phyloP scores from a whole-genome alignment of 495 filamentous ascomycete species.

The Letharia lupina region DNA sequence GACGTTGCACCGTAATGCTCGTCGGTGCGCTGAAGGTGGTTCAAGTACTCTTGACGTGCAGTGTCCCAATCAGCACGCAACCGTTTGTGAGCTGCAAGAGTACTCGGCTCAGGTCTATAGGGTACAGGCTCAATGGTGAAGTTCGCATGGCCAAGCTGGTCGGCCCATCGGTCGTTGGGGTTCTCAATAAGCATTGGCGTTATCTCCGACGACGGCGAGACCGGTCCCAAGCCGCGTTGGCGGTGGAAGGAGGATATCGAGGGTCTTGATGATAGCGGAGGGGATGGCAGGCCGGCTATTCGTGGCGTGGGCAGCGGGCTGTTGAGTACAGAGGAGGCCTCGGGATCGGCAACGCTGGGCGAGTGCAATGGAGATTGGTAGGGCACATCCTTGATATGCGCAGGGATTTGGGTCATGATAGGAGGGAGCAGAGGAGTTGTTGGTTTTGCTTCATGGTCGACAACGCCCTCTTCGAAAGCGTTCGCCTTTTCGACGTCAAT shows the following conservation, averaged over 20 bases:
- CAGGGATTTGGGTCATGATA: constrained; percentile 51
- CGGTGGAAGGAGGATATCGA: constrained; percentile 67
- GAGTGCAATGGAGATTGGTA: constrained; percentile 76
- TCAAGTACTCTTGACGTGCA: constrained; percentile 71
- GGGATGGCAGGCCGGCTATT: constrained; percentile 51
- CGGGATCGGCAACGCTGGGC: constrained; percentile 49
- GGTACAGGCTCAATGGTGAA: constrained; percentile 81
- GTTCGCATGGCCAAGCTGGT: constrained; percentile 81
- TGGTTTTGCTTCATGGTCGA: constrained; percentile 43
- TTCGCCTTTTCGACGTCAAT: constrained; percentile 55
- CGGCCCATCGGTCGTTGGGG: constrained; percentile 71
- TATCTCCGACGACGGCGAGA: constrained; percentile 49
- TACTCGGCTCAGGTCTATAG: constrained; percentile 55
- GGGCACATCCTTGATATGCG: constrained; percentile 33
- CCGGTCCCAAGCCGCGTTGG: constrained; percentile 37
- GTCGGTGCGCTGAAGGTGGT: constrained; percentile 72
- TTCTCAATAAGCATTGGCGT: constrained; percentile 47
- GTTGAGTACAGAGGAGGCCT: constrained; percentile 31
- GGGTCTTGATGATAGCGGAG: constrained; percentile 70
- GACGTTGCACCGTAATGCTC: constrained; percentile 83
- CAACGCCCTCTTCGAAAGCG: constrained; percentile 42
- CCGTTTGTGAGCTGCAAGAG: constrained; percentile 52
- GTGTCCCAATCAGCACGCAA: constrained; percentile 72
- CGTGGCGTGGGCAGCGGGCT: constrained; percentile 34
- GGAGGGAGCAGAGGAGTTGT: constrained; percentile 79